Base-by-base conservation (phyloP, 805 yeast species). In the Candida saitoana region DNA sequence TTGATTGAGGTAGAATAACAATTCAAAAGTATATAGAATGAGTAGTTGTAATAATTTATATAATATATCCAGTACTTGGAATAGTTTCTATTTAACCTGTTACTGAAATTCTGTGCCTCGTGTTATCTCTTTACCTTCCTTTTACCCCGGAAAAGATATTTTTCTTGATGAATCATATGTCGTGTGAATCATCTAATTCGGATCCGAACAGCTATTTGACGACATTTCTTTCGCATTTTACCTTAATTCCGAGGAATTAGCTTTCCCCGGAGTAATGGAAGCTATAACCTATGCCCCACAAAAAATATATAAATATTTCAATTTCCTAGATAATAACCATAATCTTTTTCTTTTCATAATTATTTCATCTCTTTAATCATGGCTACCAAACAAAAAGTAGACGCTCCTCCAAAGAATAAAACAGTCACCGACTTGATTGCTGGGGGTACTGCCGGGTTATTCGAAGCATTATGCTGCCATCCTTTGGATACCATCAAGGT, bases 401-500 rank as follows among this genome's bases (percentile, higher is more conserved):
- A 45, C 18, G 45, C 49, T 29, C 65, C 63, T 46, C 59, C 57
- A 36, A 67, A 67, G 42, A 65, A 66, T 25, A 66, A 60, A 43
- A 59, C 71, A 31, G 77, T 80, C 9, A 74, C 82, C 43, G 89
- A 84, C 56, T 73, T 85, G 51, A 73, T 87, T 38, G 93, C 97
- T 25, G 99, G 99, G 54, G 99, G 99, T 56, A 81, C 91, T 5
- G 99, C 99, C 11, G 99, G 99, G 45, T 73, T 91, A 46, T 87
- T 90, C 60, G 99, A 91, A 73, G 99, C 98, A n/a, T 74, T 93
- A 49, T 82, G 91, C 63, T 91, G 99, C 63, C 99, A 91, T 65
- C 98, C 98, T n/a, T 76, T 91, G 54, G 99, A 91, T 62, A 91
- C 99, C 32, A 87, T 91, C 62, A 91, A 91, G 67, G 99, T 91